Conservation (phyloP, 345 rosid species). For the Salix koriyanagi region DNA sequence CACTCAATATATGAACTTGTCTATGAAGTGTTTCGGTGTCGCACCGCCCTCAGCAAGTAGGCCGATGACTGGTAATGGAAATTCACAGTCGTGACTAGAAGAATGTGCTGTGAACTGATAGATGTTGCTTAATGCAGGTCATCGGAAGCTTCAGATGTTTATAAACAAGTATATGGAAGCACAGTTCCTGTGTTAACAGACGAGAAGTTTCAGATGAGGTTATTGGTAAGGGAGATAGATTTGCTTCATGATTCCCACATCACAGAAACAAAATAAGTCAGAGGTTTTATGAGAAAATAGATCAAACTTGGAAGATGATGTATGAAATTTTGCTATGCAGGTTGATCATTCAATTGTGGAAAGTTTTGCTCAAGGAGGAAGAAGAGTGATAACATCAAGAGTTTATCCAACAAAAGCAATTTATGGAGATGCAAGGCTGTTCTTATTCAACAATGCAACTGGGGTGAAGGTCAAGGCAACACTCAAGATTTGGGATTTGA, state of each 20-base stretch:
- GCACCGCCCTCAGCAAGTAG: no score
- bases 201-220: conserved; percentile 63
- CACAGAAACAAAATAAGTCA: background rate
- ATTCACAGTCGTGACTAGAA: background rate
- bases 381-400: conserved; percentile 74
- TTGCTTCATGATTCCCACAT: background rate
- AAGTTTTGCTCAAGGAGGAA: conserved; percentile 80
- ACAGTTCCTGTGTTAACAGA: conserved; percentile 59
- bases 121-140: conserved; percentile 47
- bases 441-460: conserved; percentile 83
- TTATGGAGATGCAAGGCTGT: conserved; percentile 64
- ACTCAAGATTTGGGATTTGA: conserved; percentile 72
- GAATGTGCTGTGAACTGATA: background rate
- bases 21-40: no score
- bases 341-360: conserved; percentile 96
- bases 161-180: conserved; percentile 56
- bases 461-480: conserved; percentile 62
- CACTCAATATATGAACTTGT: no score
- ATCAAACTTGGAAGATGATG: background rate
- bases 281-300: background rate
- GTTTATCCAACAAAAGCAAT: conserved; percentile 88
- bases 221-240: conserved; percentile 46
- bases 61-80: no score
- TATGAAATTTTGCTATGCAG: conserved; percentile 24
- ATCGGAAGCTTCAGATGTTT: conserved; percentile 56